A percentile compares a stretch with the other conserved stretches of the same genome.
Evolutionary conservation across 306 rosid genomes (phyloP).

Genomic region (Prinsepia uniflora): DNA sequence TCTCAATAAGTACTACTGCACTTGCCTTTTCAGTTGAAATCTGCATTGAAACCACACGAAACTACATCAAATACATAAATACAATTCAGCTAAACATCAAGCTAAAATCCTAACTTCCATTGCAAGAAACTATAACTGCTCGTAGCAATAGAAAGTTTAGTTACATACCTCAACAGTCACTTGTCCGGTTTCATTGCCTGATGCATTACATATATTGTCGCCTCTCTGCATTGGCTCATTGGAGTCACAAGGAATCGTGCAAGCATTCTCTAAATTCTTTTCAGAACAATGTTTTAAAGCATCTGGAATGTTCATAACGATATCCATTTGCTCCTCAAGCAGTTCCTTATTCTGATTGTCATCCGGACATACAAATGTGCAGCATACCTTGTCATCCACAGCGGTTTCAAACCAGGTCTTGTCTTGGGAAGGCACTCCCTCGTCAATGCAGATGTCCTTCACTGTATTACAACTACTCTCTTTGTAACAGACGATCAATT

Average conservation of each 20-base stretch:
- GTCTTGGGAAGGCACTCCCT: conserved; percentile 50
- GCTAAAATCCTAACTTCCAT: neutral
- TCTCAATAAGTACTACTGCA: conserved; percentile 1
- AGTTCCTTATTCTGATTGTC: conserved; percentile 19
- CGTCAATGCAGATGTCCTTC: conserved; percentile 82
- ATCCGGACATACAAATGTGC: conserved; percentile 30
- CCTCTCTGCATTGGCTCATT: conserved; percentile 31
- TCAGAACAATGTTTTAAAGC: conserved; percentile 22
- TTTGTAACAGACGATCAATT: conserved; percentile 49
- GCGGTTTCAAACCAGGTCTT: conserved; percentile 41
- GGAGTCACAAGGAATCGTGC: conserved; percentile 18
- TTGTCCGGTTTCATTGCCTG: conserved; percentile 27
- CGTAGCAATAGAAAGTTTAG: neutral
- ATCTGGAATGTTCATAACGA: conserved; percentile 14
- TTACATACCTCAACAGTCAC: conserved; percentile 47
- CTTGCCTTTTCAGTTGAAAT: conserved; percentile 24
- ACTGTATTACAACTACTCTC: conserved; percentile 50
- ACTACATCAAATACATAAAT: conserved; percentile 9
- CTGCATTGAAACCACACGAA: conserved; percentile 38
- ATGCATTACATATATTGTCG: conserved; percentile 14
- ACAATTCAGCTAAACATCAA: neutral
- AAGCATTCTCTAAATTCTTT: conserved; percentile 33
- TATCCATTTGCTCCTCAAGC: conserved; percentile 28
- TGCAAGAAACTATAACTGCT: neutral
- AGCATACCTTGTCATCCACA: conserved; percentile 30